These are phyloP conservation scores for Tritrichomonas foetus DNA, from an alignment of 208 protist genomes.

Conservation along the genomic window DNA sequence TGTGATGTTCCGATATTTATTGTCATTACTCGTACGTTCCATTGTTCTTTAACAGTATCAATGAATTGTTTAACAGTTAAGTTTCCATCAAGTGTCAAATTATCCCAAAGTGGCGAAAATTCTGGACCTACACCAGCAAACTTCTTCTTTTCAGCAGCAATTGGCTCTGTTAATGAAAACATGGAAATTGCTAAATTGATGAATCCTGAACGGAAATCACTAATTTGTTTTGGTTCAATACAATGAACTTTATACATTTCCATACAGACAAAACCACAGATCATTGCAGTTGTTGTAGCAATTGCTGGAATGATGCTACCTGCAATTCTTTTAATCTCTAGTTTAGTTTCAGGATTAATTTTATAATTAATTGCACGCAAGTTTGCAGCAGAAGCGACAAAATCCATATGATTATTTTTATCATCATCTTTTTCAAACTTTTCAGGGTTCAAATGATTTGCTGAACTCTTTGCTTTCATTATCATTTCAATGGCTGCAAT, in stretches of 20 bases:
- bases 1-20: not conserved
- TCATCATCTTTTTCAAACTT: slow-evolving; percentile 72
- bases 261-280: slow-evolving; percentile 56
- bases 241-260: slow-evolving; percentile 35
- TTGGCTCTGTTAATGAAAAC: slow-evolving; percentile 2
- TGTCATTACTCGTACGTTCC: not conserved
- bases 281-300: slow-evolving; percentile 97
- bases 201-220: not conserved
- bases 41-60: not conserved
- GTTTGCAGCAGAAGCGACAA: slow-evolving; percentile 61
- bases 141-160: not conserved
- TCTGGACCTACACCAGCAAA: too few relatives aligned
- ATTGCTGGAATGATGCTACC: slow-evolving; percentile 99
- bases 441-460: slow-evolving; percentile 51
- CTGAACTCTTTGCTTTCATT: not conserved
- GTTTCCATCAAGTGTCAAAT: not conserved
- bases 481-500: not conserved
- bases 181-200: not conserved
- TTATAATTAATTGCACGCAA: slow-evolving; percentile 61
- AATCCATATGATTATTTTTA: slow-evolving; percentile 64
- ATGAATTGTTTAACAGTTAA: not conserved
- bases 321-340: slow-evolving; percentile 61
- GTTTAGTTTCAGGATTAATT: slow-evolving; percentile 51
- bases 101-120: not conserved
- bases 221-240: not conserved